A percentile compares a stretch with the other conserved stretches of the same genome.
These are phyloP conservation scores for Fusarium falciforme DNA, from an alignment of 2,329 filamentous ascomycete genomes.

Conservation along the genomic window DNA sequence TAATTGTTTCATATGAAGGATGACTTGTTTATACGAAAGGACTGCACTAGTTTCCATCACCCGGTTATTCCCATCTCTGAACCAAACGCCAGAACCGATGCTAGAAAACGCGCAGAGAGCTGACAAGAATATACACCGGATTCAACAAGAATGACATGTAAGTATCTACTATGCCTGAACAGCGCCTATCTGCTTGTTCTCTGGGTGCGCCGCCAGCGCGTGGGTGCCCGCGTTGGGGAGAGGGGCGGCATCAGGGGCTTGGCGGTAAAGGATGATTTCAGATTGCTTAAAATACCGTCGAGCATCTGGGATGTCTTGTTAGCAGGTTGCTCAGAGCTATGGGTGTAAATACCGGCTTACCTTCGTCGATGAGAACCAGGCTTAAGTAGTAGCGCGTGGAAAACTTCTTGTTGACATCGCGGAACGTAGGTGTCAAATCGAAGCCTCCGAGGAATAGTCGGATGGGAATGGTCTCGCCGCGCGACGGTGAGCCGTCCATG, in stretches of 20 bases:
- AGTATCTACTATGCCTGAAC: constrained; percentile 37
- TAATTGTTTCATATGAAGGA: constrained; percentile 32
- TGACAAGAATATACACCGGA: constrained; percentile 40
- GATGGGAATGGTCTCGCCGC: constrained; percentile 95
- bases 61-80: constrained; percentile 43
- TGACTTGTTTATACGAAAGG: constrained; percentile 34
- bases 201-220: constrained; percentile 55
- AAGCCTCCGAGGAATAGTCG: constrained; percentile 97
- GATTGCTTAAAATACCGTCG: constrained; percentile 99
- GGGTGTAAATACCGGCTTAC: constrained; percentile 57
- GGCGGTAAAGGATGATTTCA: constrained; percentile 95
- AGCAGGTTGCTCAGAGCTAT: constrained; percentile 17
- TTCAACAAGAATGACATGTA: constrained; percentile 3
- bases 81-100: constrained; percentile 55
- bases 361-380: constrained; percentile 94
- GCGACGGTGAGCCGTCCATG: constrained; percentile 98
- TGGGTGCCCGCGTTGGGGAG: constrained; percentile 52
- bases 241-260: constrained; percentile 69
- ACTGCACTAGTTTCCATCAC: constrained; percentile 41
- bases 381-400: constrained; percentile 98
- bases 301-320: constrained; percentile 72
- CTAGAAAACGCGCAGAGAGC: constrained; percentile 48
- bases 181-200: constrained; percentile 55
- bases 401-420: constrained; percentile 99
- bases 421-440: constrained; percentile 96